Evolutionary conservation across 495 filamentous ascomycete genomes (phyloP).

Genomic region (Xanthoparmelia taractica): DNA sequence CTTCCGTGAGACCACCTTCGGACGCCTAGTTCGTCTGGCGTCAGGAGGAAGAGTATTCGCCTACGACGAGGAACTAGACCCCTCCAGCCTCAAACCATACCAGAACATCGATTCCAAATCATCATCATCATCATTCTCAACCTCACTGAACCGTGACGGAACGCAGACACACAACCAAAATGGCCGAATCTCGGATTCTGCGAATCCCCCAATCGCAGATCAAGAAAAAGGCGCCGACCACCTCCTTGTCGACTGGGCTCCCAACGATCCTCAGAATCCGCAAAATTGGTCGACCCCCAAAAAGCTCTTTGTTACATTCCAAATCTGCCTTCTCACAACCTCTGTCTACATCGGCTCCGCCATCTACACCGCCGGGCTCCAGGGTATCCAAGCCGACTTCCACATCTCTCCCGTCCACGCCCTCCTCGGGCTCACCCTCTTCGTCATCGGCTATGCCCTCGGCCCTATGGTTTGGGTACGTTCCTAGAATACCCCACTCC

Average conservation of each 20-base stretch:
- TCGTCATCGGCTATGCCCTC: slow-evolving; percentile 34
- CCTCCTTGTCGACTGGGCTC: background rate
- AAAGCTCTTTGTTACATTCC: slow-evolving; percentile 39
- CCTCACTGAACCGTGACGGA: background rate
- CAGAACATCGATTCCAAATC: background rate
- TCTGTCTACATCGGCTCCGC: slow-evolving; percentile 33
- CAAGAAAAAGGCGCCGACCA: background rate
- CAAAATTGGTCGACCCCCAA: slow-evolving; percentile 37
- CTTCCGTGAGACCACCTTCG: slow-evolving; percentile 10
- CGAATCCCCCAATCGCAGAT: background rate
- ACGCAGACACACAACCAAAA: too few species aligned
- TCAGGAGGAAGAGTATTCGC: slow-evolving; percentile 1
- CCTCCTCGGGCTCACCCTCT: slow-evolving; percentile 32
- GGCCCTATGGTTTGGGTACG: slow-evolving; percentile 30
- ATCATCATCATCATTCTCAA: background rate
- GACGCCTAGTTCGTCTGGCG: slow-evolving; percentile 1
- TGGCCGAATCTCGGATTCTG: too few species aligned
- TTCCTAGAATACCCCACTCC: too few species aligned
- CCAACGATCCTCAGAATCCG: slow-evolving; percentile 30
- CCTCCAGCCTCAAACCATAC: background rate
- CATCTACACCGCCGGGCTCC: slow-evolving; percentile 28
- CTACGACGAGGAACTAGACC: slow-evolving; percentile 3
- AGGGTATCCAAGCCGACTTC: slow-evolving; percentile 26
- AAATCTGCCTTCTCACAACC: slow-evolving; percentile 30
- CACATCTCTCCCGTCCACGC: slow-evolving; percentile 29